Conservation (phyloP, 2,329 filamentous ascomycete genomes). For the Hymenoscyphus linearis region DNA sequence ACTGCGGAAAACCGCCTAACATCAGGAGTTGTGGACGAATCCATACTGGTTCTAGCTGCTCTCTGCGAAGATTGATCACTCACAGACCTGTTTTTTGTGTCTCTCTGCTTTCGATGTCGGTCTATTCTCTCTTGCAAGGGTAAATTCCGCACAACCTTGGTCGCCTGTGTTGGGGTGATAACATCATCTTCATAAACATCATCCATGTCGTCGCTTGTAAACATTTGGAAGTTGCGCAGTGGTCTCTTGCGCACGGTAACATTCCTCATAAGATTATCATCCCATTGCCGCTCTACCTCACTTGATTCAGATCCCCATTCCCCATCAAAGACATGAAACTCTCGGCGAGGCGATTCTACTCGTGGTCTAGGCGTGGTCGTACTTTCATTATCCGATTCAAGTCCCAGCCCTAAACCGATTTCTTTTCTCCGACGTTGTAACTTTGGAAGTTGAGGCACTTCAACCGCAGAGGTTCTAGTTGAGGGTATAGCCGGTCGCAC, state of each 20-base stretch:
- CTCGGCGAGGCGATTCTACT: constrained; percentile 37
- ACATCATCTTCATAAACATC: constrained; percentile 45
- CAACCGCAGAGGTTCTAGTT: constrained; percentile 19
- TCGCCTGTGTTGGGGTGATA: constrained; percentile 46
- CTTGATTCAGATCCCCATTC: constrained; percentile 45
- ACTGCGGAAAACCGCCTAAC: constrained; percentile 46
- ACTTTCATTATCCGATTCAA: constrained; percentile 37
- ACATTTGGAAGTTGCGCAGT: constrained; percentile 16
- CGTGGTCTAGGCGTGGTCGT: constrained; percentile 29
- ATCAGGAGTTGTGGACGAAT: constrained; percentile 33
- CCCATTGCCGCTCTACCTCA: constrained; percentile 51
- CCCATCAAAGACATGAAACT: constrained; percentile 53
- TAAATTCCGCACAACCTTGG: constrained; percentile 34
- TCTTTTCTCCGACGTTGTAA: constrained; percentile 22
- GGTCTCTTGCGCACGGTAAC: constrained; percentile 45
- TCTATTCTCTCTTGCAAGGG: constrained; percentile 27
- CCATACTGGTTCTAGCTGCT: constrained; percentile 14
- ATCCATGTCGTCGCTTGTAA: constrained; percentile 29
- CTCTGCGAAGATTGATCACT: constrained; percentile 18
- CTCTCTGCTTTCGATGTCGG: constrained; percentile 22
- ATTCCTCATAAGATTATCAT: constrained; percentile 48
- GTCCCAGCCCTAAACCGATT: constrained; percentile 32
- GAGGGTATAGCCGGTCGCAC: constrained; percentile 32
- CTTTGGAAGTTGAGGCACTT: constrained; percentile 19
- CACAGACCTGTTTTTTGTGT: constrained; percentile 17